These are phyloP conservation scores for Eutrema salsugineum DNA, from an alignment of 441 rosid species.

Conservation along the genomic window DNA sequence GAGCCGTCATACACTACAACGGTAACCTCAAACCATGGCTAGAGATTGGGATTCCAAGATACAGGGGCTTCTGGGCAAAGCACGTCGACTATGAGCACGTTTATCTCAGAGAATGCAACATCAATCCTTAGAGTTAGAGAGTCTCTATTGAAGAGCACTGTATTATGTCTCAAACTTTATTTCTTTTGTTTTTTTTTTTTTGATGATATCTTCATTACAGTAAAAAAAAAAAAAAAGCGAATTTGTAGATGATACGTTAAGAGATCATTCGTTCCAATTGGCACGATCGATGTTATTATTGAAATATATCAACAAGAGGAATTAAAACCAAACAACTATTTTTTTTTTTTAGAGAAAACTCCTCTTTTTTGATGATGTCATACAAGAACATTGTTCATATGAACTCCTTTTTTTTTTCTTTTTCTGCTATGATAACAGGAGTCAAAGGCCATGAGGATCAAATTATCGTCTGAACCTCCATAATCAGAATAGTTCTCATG, in stretches of 20 bases:
- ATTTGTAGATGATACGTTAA: constrained; percentile 17
- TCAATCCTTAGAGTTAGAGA: constrained; percentile 55
- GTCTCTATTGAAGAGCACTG: not conserved
- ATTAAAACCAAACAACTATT: not conserved
- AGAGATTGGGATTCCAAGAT: constrained; percentile 86
- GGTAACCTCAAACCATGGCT: constrained; percentile 99
- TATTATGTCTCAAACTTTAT: not conserved
- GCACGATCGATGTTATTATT: not conserved
- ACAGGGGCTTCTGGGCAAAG: constrained; percentile 65
- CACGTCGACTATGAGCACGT: constrained; percentile 64
- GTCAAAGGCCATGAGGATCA: not conserved
- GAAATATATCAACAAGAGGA: not conserved
- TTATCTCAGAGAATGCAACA: constrained; percentile 86
- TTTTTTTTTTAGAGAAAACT: not conserved
- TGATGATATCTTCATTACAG: constrained; percentile 11
- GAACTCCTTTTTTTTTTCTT: not conserved
- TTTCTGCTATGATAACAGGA: not conserved
- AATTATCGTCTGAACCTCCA: too few species aligned
- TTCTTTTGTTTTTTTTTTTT: constrained; percentile 9
- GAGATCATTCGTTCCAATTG: not conserved
- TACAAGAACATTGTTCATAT: not conserved
- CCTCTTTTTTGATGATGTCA: not conserved
- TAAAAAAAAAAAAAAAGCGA: not conserved
- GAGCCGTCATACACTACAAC: constrained; percentile 87
- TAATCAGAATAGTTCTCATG: too few species aligned